Conservation (phyloP, 306 rosid species). For the Prunus fruticosa region DNA sequence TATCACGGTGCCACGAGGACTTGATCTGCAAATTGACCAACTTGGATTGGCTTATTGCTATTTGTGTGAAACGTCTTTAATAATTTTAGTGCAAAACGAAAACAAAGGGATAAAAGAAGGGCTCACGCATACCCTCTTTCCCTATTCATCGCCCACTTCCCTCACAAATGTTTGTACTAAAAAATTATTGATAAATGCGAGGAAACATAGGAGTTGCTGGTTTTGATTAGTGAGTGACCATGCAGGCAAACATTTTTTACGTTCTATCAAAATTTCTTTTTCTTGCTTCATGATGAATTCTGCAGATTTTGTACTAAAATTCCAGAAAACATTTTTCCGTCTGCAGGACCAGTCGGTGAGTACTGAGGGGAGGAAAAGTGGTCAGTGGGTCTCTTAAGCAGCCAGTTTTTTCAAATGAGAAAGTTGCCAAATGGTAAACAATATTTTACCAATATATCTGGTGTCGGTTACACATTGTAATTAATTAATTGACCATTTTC, state of each 20-base stretch:
- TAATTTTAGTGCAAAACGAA: background rate
- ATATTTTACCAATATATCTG: too few species aligned
- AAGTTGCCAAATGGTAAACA: too few species aligned
- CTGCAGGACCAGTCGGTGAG: too few species aligned
- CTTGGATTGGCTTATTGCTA: background rate
- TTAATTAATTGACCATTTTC: too few species aligned
- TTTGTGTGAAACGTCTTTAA: background rate
- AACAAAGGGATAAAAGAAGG: background rate
- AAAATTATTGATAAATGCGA: background rate
- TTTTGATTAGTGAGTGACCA: background rate
- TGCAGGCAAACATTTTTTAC: constrained; percentile 18
- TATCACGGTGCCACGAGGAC: rapidly evolving
- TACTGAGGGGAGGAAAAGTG: too few species aligned
- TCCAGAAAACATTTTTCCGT: background rate
- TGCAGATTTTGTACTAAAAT: background rate
- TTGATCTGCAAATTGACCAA: background rate
- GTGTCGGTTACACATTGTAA: too few species aligned
- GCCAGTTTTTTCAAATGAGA: too few species aligned
- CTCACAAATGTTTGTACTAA: constrained; percentile 3
- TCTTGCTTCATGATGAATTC: background rate
- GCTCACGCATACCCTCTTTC: constrained; percentile 27
- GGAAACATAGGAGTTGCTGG: background rate
- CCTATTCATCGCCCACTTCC: constrained; percentile 27
- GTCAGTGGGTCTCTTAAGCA: too few species aligned
- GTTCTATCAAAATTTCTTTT: background rate